Evolutionary conservation across 345 rosid genomes (phyloP).

Genomic region (Passiflora organensis): DNA sequence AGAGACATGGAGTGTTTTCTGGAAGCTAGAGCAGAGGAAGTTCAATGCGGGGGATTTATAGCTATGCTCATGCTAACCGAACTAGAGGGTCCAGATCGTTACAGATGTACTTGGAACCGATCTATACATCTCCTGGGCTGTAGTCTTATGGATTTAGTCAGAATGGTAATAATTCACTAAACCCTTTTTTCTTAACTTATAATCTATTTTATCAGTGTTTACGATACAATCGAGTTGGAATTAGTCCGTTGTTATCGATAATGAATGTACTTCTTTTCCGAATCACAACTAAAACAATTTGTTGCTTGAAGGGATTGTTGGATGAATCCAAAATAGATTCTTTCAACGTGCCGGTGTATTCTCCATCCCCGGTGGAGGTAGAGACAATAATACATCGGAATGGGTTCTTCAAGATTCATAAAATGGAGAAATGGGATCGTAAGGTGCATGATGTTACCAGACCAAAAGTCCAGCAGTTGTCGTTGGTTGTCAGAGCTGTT

Average conservation of each 20-base stretch:
- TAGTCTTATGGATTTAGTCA: background rate
- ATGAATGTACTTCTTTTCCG: too few species aligned
- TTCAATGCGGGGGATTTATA: slow-evolving; percentile 25
- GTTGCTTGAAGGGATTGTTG: background rate
- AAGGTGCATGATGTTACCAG: background rate
- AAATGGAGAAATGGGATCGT: slow-evolving; percentile 8
- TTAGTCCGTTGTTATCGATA: too few species aligned
- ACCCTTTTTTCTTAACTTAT: background rate
- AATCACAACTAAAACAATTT: background rate
- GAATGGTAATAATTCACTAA: background rate
- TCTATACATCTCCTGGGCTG: background rate
- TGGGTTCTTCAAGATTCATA: slow-evolving; percentile 17
- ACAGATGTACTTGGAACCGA: background rate
- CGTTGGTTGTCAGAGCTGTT: background rate
- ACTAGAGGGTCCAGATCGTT: slow-evolving; percentile 9
- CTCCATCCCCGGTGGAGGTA: slow-evolving; percentile 9
- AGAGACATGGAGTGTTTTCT: slow-evolving; percentile 19
- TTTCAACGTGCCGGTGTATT: slow-evolving; percentile 11
- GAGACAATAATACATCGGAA: slow-evolving; percentile 12
- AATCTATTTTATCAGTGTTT: too few species aligned
- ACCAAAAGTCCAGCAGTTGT: background rate
- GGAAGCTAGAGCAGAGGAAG: slow-evolving; percentile 27
- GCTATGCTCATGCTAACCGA: slow-evolving; percentile 1
- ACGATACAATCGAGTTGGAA: too few species aligned
- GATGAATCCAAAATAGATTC: background rate